Percentiles rank a stretch among this genome's conserved stretches.
Evolutionary conservation across 2,329 filamentous ascomycete species (phyloP).

Genomic region (Mollisia scopiformis): DNA sequence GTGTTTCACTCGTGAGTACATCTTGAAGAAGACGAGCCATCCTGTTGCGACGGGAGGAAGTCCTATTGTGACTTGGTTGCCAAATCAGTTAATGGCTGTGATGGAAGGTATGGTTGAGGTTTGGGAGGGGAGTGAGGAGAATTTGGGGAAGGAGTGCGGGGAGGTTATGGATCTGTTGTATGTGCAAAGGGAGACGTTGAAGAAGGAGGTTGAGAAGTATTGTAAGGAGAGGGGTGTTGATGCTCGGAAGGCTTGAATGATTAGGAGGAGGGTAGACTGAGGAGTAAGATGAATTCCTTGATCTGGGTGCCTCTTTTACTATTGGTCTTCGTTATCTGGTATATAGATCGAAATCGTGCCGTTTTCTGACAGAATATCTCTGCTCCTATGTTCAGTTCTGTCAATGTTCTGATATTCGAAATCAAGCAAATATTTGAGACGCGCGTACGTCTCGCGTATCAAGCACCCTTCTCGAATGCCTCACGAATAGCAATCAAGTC

Average conservation of each 20-base stretch:
- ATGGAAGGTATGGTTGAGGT: slow-evolving; percentile 70
- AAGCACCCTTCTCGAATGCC: no score
- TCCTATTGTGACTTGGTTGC: slow-evolving; percentile 83
- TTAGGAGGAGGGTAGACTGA: neutral
- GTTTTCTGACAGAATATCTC: no score
- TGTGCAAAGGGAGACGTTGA: slow-evolving; percentile 65
- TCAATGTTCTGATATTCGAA: no score
- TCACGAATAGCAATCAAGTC: no score
- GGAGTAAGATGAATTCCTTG: no score
- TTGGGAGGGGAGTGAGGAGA: slow-evolving; percentile 41
- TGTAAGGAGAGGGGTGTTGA: slow-evolving; percentile 62
- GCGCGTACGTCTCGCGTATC: no score
- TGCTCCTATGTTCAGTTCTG: no score
- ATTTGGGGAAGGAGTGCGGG: slow-evolving; percentile 42
- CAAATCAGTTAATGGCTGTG: slow-evolving; percentile 78
- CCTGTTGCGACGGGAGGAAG: slow-evolving; percentile 80
- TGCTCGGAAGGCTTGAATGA: slow-evolving; percentile 2
- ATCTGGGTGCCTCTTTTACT: no score
- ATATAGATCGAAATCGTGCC: no score
- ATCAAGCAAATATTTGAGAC: no score
- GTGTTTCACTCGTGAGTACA: slow-evolving; percentile 85
- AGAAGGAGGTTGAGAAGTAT: slow-evolving; percentile 77
- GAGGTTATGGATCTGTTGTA: slow-evolving; percentile 70
- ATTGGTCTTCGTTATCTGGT: no score
- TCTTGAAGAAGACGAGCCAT: slow-evolving; percentile 75